These are phyloP conservation scores for Colletotrichum musae DNA, from an alignment of 2,329 filamentous ascomycete genomes.

Conservation along the genomic window DNA sequence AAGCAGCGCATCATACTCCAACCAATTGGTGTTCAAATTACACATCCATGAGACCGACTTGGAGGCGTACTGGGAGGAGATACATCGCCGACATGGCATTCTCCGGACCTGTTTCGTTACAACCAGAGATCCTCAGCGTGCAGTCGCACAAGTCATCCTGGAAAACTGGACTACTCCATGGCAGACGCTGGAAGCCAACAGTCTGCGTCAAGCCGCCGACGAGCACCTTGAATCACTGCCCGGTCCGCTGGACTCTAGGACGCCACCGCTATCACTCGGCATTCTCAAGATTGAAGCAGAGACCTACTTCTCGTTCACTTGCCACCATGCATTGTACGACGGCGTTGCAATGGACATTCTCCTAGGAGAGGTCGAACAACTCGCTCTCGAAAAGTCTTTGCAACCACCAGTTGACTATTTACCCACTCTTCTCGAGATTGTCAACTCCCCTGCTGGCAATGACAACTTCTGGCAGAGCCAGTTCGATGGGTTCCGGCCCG, in stretches of 20 bases:
- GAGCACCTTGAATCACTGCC: slow-evolving; percentile 58
- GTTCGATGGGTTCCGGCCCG: slow-evolving; percentile 64
- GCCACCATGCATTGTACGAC: slow-evolving; percentile 90
- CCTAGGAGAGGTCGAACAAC: slow-evolving; percentile 77
- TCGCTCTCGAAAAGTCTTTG: slow-evolving; percentile 65
- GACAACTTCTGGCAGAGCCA: slow-evolving; percentile 77
- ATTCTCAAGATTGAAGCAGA: slow-evolving; percentile 52
- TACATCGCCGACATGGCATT: slow-evolving; percentile 79
- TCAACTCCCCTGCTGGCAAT: slow-evolving; percentile 61
- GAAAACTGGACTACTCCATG: slow-evolving; percentile 59
- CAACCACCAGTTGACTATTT: slow-evolving; percentile 69
- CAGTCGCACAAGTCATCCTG: slow-evolving; percentile 82
- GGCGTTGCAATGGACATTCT: slow-evolving; percentile 81
- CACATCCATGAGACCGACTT: slow-evolving; percentile 65
- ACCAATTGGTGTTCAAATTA: slow-evolving; percentile 77
- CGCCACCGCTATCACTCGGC: slow-evolving; percentile 62
- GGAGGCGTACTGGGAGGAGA: slow-evolving; percentile 71
- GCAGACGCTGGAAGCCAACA: slow-evolving; percentile 51
- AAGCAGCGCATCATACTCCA: slow-evolving; percentile 74
- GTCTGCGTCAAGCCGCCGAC: slow-evolving; percentile 54
- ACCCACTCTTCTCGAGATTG: slow-evolving; percentile 73
- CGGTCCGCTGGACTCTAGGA: slow-evolving; percentile 58
- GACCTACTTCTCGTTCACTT: slow-evolving; percentile 63
- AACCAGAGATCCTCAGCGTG: slow-evolving; percentile 71
- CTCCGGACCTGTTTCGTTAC: slow-evolving; percentile 82